These are phyloP conservation scores for Thermothelomyces thermophilus DNA, from an alignment of 2,329 filamentous ascomycete species.

Conservation along the genomic window DNA sequence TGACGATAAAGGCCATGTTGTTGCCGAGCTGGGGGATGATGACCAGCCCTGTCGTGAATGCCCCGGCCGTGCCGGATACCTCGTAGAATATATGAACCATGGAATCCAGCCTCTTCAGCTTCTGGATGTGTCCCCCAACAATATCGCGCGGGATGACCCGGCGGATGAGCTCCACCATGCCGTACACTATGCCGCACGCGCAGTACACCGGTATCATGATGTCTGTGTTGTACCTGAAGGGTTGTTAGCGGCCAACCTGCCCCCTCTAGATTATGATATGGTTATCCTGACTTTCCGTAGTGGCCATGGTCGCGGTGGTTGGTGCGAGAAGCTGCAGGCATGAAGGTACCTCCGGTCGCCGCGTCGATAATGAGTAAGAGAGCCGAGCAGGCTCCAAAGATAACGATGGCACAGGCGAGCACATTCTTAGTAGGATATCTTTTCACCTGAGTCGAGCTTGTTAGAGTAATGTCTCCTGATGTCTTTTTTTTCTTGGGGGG, in stretches of 20 bases:
- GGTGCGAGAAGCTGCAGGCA: conserved; percentile 24
- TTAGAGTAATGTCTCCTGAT: background rate
- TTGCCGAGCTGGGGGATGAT: conserved; percentile 45
- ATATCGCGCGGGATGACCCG: conserved; percentile 46
- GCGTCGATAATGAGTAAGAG: conserved; percentile 43
- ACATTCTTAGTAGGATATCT: conserved; percentile 42
- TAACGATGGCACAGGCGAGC: conserved; percentile 36
- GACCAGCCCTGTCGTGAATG: conserved; percentile 42
- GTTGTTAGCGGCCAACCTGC: background rate
- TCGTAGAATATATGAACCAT: conserved; percentile 42
- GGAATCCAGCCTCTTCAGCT: conserved; percentile 41
- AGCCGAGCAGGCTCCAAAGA: conserved; percentile 42
- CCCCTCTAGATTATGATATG: no score
- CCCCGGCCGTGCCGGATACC: conserved; percentile 41
- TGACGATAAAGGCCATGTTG: conserved; percentile 46
- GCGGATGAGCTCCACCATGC: conserved; percentile 47
- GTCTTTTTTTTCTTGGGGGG: no score
- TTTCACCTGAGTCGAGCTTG: conserved; percentile 13
- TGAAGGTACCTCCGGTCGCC: conserved; percentile 40
- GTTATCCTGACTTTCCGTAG: conserved; percentile 31
- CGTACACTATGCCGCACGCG: conserved; percentile 36
- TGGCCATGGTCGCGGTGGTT: conserved; percentile 34
- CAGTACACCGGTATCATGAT: conserved; percentile 44
- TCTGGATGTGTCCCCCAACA: conserved; percentile 43
- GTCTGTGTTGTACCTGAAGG: conserved; percentile 38